Evolutionary conservation across 768 basidiomycete genomes (phyloP), one percentile per base, ranked within the genome.

Genomic region (Calocybe indica): DNA sequence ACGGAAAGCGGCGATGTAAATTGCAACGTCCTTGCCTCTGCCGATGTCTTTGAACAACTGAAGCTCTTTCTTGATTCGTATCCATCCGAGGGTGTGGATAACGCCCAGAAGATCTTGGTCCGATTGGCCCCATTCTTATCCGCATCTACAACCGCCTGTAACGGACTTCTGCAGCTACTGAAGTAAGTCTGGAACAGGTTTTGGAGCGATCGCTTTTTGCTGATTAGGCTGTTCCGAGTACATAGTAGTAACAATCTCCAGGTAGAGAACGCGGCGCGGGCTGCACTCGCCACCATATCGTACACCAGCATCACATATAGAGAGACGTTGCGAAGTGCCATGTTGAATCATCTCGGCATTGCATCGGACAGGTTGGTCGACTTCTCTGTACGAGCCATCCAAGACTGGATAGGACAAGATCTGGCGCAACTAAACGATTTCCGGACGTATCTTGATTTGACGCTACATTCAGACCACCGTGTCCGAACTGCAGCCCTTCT

Each of bases 371-470:
- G 13, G 31, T 22, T 57, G 14, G 48, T 55, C 28, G 51, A 55
- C 39, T 54, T 43, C 40, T 15, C 54, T 9, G 50, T 22, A 36
- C 36, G 43, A 22, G 55, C 55, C 9, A 55, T 57, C 15, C 45
- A 50, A 31, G 45, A 50, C n/a, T 57, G 55, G 55, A 50, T 57
- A 13, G 55, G 55, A 8, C 54, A 53, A 31, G 55, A 57, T 39
- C 55, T 57, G 36, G 48, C 50, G 6, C 45, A 55, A 33, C 15
- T 55, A 33, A 53, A 53, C 42, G 42, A 57, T 34, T 53, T 53
- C 33, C 22, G 28, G 38, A 46, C 43, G 33, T 45, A 55, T 36
- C 55, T 57, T 33, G 41, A 48, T 12, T 42, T 57, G 5, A 48
- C 44, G 12, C 55, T 43, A 28, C 50, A 57, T 39, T 46, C 54